Evolutionary conservation across 2,329 filamentous ascomycete genomes (phyloP).

Genomic region (Colletotrichum theobromicola): DNA sequence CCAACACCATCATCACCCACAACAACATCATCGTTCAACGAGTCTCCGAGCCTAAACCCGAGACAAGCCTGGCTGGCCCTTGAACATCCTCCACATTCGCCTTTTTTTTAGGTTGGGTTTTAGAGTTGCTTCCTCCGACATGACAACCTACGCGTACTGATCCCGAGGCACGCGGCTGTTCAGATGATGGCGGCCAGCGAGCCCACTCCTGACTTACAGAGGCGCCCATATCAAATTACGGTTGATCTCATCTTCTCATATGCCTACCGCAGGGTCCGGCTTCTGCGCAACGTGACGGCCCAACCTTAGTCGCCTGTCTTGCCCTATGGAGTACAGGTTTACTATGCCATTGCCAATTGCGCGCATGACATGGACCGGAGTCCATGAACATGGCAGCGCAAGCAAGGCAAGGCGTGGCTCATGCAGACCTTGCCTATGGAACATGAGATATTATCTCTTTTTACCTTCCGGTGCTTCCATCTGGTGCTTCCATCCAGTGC

Average conservation of each 20-base stretch:
- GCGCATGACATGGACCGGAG: background rate
- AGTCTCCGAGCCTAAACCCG: background rate
- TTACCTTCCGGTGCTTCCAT: background rate
- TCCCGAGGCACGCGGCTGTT: constrained; percentile 2
- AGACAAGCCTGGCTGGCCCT: background rate
- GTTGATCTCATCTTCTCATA: constrained; percentile 5
- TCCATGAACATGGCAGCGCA: background rate
- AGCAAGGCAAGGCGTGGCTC: background rate
- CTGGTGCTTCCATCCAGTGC: background rate
- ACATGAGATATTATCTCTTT: background rate
- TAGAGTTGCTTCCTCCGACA: constrained; percentile 9
- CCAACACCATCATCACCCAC: background rate
- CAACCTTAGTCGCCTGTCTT: background rate
- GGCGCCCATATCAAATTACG: background rate
- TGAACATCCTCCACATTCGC: background rate
- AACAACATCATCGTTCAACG: background rate
- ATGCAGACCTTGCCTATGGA: background rate
- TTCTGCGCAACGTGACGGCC: background rate
- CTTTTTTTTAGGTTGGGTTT: background rate
- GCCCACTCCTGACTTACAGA: background rate
- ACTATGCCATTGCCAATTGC: background rate
- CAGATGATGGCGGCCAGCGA: constrained; percentile 8
- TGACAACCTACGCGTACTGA: constrained; percentile 13
- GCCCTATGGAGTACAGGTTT: background rate
- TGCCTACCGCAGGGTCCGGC: background rate